Base-by-base conservation (phyloP, 2,329 filamentous ascomycete genomes). In the Pyrenochaeta sp. region DNA sequence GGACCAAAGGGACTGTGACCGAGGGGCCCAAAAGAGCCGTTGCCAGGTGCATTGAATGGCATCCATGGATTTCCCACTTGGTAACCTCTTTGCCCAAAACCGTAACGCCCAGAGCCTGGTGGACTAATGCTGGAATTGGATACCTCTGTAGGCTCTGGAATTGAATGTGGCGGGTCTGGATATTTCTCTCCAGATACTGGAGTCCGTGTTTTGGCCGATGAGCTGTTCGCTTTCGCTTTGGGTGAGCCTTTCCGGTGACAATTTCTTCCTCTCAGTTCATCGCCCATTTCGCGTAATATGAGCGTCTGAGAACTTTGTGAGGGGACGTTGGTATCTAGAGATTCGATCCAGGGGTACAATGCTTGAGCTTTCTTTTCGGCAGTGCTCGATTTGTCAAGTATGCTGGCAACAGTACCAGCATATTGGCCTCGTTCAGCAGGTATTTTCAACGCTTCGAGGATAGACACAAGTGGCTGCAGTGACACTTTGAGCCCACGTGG, bases 271-370 rank as follows among this genome's bases (percentile, higher is more conserved):
- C 37, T 46, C 9, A 64, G 46, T 4, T 45, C 49, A 29, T 61
- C 54, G 21, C 51, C 51, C 63, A 64, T 67, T 29, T 66, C 61
- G 9, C 50, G 52, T 42, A 70, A 20, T 10, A 56, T 31, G 2
- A 61, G 23, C 11, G 54, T 60, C 10, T 58, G 54, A 12, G 54
- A 44, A 32, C 57, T 66, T 11, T 56, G 54, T 29, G 23, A 54
- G 11, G 61, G 63, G 5, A 69, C 64, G 35, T 60, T 58, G 15
- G 37, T 53, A 20, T 71, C 66, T 7, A 75, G 56, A 9, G 58
- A 45, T 49, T 72, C 71, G 12, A 69, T 57, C 66, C 67, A 73
- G 1, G 72, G 72, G 45, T 69, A 51, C 20, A 75, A 45, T 7
- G 61, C 63, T 33, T 61, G 48, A 2, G 68, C 69, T n/a, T 63